Evolutionary conservation across 164 flowering plant genomes (phyloP).

Genomic region (Umbilicus rupestris): DNA sequence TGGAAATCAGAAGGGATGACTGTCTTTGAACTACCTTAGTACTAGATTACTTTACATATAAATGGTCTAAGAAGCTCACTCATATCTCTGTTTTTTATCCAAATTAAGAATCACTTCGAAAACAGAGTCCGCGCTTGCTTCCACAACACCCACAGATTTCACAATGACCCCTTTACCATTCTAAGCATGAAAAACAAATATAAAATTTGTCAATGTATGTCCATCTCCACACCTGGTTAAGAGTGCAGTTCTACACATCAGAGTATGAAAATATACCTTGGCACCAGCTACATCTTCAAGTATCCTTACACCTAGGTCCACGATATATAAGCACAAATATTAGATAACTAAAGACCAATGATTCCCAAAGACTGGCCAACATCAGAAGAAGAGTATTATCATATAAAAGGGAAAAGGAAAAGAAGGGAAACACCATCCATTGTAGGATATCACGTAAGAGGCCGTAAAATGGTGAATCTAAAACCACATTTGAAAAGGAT

Average conservation of each 20-base stretch:
- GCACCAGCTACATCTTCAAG: conserved; percentile 71
- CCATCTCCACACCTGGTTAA: background rate
- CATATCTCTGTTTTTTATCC: conserved; percentile 67
- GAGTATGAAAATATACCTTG: conserved; percentile 35
- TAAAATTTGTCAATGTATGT: conserved; percentile 1
- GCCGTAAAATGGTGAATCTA: background rate
- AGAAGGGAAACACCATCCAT: background rate
- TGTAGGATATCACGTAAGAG: background rate
- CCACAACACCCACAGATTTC: conserved; percentile 78
- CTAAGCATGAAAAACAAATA: conserved; percentile 23
- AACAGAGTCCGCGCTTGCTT: conserved; percentile 74
- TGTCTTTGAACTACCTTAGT: background rate
- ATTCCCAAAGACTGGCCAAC: background rate
- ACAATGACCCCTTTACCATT: conserved; percentile 56
- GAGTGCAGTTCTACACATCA: background rate
- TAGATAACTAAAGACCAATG: background rate
- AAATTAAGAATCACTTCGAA: conserved; percentile 68
- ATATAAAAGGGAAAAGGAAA: background rate
- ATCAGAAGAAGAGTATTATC: background rate
- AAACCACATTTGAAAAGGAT: too few species aligned
- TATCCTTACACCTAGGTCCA: conserved; percentile 65
- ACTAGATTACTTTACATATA: background rate
- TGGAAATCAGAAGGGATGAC: background rate
- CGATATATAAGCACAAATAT: conserved; percentile 6
- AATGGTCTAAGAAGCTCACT: conserved; percentile 35